Evolutionary conservation across 257 asterid genomes (phyloP).

Genomic region (Striga asiatica): DNA sequence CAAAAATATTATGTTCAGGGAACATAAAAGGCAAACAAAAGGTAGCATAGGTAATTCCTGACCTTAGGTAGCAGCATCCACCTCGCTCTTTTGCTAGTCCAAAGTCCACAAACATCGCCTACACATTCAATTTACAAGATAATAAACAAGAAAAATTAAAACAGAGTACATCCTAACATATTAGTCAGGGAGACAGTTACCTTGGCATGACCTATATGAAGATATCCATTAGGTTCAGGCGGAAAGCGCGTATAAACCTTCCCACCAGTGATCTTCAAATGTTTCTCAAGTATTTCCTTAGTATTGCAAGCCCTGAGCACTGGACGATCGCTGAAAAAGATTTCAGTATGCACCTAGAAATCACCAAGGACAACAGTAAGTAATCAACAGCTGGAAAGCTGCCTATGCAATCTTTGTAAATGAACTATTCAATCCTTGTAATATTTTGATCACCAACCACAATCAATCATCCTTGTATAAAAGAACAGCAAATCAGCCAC

Average conservation of each 20-base stretch:
- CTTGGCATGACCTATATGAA: conserved; percentile 98
- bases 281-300: conserved; percentile 67
- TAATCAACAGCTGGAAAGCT: background rate
- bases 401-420: no score
- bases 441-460: no score
- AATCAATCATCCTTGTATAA: no score
- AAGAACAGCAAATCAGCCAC: no score
- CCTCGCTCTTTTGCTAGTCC: conserved; percentile 93
- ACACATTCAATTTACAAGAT: conserved; percentile 11
- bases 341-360: conserved; percentile 82
- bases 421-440: background rate
- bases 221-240: conserved; percentile 96
- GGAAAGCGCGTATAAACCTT: conserved; percentile 88
- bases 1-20: background rate
- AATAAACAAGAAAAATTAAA: background rate
- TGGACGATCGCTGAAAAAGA: conserved; percentile 76
- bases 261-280: conserved; percentile 67
- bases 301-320: conserved; percentile 83
- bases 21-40: background rate
- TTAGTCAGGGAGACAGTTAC: conserved; percentile 26
- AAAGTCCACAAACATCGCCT: conserved; percentile 99
- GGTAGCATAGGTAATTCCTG: conserved; percentile 13
- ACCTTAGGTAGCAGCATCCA: conserved; percentile 95
- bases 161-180: background rate
- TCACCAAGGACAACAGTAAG: background rate